These are phyloP conservation scores for Pseudisothecium myosuroides DNA, from an alignment of 225 moss, liverwort and hornwort species.

Conservation along the genomic window DNA sequence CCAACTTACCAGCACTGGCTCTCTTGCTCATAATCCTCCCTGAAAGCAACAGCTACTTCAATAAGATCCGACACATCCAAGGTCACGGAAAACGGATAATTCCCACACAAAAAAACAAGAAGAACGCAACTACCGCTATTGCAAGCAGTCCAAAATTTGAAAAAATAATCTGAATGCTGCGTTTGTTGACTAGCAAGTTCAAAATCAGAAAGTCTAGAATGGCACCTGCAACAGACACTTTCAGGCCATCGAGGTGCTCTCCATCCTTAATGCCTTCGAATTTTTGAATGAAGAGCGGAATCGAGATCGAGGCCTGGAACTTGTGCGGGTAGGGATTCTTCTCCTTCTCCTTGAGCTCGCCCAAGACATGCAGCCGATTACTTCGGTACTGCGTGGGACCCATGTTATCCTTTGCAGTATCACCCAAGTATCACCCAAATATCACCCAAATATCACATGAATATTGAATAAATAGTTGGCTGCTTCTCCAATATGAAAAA, in stretches of 20 bases:
- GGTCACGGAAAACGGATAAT: too few species aligned
- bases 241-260: slow-evolving; percentile 21
- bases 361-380: slow-evolving; percentile 58
- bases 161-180: background rate
- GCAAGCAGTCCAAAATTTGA: background rate
- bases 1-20: slow-evolving; percentile 39
- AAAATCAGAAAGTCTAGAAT: background rate
- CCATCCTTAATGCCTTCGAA: slow-evolving; percentile 35
- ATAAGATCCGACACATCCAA: background rate
- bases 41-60: background rate
- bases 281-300: slow-evolving; percentile 41
- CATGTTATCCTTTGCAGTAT: slow-evolving; percentile 81
- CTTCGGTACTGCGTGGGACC: slow-evolving; percentile 85
- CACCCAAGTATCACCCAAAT: too few species aligned
- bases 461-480: too few species aligned
- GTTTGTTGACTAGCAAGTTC: background rate
- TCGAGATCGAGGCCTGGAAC: slow-evolving; percentile 33
- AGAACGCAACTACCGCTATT: too few species aligned
- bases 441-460: too few species aligned
- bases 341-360: slow-evolving; percentile 48
- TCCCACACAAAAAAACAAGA: background rate
- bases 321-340: slow-evolving; percentile 86
- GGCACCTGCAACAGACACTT: slow-evolving; percentile 46
- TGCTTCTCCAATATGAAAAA: too few species aligned
- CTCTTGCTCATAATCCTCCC: slow-evolving; percentile 85